These are phyloP conservation scores for Tetrahymena thermophila DNA, from an alignment of 73 alveolate species.

Conservation along the genomic window DNA sequence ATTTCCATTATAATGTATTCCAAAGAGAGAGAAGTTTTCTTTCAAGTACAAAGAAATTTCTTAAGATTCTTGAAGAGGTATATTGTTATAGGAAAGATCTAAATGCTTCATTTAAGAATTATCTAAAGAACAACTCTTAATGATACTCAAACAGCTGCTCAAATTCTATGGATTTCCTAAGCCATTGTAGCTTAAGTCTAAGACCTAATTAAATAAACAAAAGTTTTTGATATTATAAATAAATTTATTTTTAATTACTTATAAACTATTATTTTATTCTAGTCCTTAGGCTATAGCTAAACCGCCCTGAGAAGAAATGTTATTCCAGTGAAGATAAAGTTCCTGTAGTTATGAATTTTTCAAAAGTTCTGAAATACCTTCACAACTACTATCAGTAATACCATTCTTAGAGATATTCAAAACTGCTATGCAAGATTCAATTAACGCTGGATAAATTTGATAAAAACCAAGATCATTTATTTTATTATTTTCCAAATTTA, in stretches of 20 bases:
- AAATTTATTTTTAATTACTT: neutral
- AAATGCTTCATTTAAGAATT: slow-evolving; percentile 15
- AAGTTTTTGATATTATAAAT: neutral
- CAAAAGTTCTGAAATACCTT: neutral
- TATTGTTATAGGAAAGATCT: slow-evolving; percentile 25
- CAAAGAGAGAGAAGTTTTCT: slow-evolving; percentile 2
- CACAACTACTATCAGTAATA: slow-evolving; percentile 14
- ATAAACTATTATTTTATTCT: neutral
- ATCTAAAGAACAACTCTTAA: neutral
- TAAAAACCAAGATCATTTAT: slow-evolving; percentile 3
- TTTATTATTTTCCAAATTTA: slow-evolving; percentile 23
- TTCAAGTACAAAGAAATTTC: neutral
- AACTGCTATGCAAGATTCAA: neutral
- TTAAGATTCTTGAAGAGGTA: slow-evolving; percentile 4
- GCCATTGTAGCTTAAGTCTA: neutral
- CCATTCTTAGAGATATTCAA: slow-evolving; percentile 18
- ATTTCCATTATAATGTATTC: slow-evolving; percentile 26
- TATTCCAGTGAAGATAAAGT: slow-evolving; percentile 20
- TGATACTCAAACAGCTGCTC: neutral
- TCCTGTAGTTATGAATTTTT: neutral
- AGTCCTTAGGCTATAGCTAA: neutral
- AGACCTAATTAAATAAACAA: neutral
- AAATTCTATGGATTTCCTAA: neutral
- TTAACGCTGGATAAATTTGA: neutral
- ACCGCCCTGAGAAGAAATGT: slow-evolving; percentile 20